Percentiles rank a stretch among this genome's conserved stretches.
Conservation (phyloP, 1,284 basidiomycete species). For the Sporisorium iseilematis-ciliati region DNA sequence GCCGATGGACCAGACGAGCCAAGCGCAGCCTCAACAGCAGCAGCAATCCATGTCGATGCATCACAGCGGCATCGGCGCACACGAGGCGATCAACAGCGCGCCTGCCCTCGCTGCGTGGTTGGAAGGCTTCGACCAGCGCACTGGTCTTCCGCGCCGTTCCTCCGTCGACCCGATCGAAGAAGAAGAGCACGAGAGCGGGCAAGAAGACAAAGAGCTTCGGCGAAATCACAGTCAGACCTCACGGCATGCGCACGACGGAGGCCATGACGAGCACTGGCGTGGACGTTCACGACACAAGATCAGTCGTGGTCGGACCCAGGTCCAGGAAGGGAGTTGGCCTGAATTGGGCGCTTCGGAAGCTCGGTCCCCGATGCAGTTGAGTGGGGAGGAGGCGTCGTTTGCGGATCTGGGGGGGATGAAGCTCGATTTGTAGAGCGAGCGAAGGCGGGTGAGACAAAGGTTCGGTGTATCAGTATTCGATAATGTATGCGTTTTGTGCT, state of each 20-base stretch:
- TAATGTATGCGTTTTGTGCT: slow-evolving; percentile 4
- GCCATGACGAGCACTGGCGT: slow-evolving; percentile 42
- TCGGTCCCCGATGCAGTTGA: slow-evolving; percentile 49
- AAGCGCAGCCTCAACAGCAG: slow-evolving; percentile 4
- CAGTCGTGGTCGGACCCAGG: slow-evolving; percentile 12
- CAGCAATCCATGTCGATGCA: slow-evolving; percentile 25
- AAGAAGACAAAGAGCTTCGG: slow-evolving; percentile 43
- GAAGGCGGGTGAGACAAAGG: not conserved
- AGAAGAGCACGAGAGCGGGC: slow-evolving; percentile 46
- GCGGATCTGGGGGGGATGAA: slow-evolving; percentile 45
- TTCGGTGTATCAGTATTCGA: not conserved
- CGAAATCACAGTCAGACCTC: slow-evolving; percentile 39
- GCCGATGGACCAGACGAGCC: slow-evolving; percentile 25
- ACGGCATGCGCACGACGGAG: slow-evolving; percentile 16
- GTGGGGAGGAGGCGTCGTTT: slow-evolving; percentile 27
- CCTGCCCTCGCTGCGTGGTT: slow-evolving; percentile 47
- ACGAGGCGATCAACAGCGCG: slow-evolving; percentile 21
- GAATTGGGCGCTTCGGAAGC: slow-evolving; percentile 37
- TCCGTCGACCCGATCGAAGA: slow-evolving; percentile 57
- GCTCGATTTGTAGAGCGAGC: slow-evolving; percentile 35
- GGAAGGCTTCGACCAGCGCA: slow-evolving; percentile 52
- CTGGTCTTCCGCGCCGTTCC: slow-evolving; percentile 50
- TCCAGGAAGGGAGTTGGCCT: slow-evolving; percentile 49
- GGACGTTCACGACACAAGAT: slow-evolving; percentile 38
- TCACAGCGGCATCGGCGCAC: slow-evolving; percentile 12